phyloP scores from a whole-genome alignment of 2,329 filamentous ascomycete genomes.

The Trichoderma sp. region DNA sequence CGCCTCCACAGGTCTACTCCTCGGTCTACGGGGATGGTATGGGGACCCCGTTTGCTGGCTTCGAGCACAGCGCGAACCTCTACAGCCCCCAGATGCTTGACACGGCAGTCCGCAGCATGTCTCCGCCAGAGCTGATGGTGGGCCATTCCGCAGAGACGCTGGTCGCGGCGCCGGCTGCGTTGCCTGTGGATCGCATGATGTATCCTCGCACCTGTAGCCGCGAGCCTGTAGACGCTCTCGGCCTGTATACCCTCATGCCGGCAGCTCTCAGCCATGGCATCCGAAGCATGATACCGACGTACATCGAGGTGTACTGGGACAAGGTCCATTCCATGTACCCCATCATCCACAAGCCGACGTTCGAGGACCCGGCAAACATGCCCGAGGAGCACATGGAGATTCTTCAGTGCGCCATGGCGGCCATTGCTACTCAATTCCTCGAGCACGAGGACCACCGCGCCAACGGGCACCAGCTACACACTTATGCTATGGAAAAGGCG shows the following conservation, averaged over 20 bases:
- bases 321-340: slow-evolving; percentile 53
- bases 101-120: slow-evolving; percentile 53
- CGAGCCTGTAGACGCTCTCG: slow-evolving; percentile 47
- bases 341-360: slow-evolving; percentile 53
- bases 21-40: slow-evolving; percentile 40
- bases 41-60: slow-evolving; percentile 41
- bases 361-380: slow-evolving; percentile 42
- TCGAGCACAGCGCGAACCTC: slow-evolving; percentile 42
- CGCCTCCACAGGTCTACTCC: slow-evolving; percentile 41
- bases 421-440: slow-evolving; percentile 57
- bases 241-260: slow-evolving; percentile 39
- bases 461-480: slow-evolving; percentile 54
- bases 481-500: slow-evolving; percentile 53
- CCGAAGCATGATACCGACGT: slow-evolving; percentile 51
- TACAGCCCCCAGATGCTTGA: slow-evolving; percentile 44
- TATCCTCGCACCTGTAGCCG: slow-evolving; percentile 44
- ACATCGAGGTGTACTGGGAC: slow-evolving; percentile 58
- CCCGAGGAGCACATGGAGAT: slow-evolving; percentile 45
- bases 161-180: slow-evolving; percentile 49
- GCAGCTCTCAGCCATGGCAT: slow-evolving; percentile 45
- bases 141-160: slow-evolving; percentile 53
- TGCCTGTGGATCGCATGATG: slow-evolving; percentile 41
- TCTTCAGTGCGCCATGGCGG: slow-evolving; percentile 58
- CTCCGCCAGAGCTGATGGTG: slow-evolving; percentile 52
- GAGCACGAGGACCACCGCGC: slow-evolving; percentile 52